Evolutionary conservation across 306 rosid genomes (phyloP), one percentile per base, ranked within the genome.

Genomic region (Lathyrus sativus): DNA sequence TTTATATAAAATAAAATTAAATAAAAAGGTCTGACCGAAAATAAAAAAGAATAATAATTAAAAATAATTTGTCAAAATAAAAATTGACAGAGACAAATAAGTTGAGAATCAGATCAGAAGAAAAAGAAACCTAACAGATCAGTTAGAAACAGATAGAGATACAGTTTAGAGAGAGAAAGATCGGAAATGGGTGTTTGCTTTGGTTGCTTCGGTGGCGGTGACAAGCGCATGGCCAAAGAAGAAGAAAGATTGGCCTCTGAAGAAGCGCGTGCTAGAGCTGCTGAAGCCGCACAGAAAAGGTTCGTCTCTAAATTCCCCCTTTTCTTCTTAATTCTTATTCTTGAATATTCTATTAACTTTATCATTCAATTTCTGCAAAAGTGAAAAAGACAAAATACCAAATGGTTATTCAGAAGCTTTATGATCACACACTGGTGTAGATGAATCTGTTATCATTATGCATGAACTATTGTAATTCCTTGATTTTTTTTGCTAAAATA

Each of bases 261-360:
- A 11, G 97, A 90, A 84, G 95, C 85, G 38, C 88, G 87, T 38
- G 68, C 86, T 37, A 88, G 56, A 85, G 97, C 99, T 56, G 97
- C 98, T 62, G 88, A 88, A 78, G 99, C 99, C 9, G 99, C 97
- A 24, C 89, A 95, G 74, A 85, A 73, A 95, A 86, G 95, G 99
- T 55, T 19, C 28, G 15, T 26, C 38, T 66, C 65, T 33, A 11
- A 33, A 2, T 62, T 19, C 29, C 37, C 5, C 12, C 15, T 51
- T 13, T 18, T 7, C 39, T 14, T 55, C 5, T 61, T 35, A 2
- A 11, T 76, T 26, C 37, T 12, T 7, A 9, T 76, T 24, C 38
- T 22, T 5, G 17, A 22, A 49, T 62, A 31, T 64, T 31, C 65
- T 43, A 31, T 28, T 1, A 33, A 24, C 13, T 29, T 53, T 24